Conservation (phyloP, 2,329 filamentous ascomycete species). For the Corynespora cassiicola region DNA sequence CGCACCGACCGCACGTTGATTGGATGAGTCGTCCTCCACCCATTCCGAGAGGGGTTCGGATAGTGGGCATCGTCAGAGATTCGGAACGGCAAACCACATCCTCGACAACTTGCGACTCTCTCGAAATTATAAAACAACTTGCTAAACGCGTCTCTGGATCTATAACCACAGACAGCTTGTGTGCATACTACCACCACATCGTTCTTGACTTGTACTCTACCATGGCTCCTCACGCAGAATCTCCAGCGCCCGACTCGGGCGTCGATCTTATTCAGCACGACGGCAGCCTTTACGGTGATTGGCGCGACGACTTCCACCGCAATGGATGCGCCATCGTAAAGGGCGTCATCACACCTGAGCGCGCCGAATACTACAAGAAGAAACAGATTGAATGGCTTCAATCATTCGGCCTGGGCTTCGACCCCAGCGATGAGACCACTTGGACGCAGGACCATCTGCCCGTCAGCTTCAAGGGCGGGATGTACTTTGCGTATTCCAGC, state of each 20-base stretch:
- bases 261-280: constrained; percentile 22
- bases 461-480: constrained; percentile 51
- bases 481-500: constrained; percentile 49
- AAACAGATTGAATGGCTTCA: constrained; percentile 53
- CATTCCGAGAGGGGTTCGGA: too few relatives aligned
- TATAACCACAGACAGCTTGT: too few relatives aligned
- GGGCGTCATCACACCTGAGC: constrained; percentile 45
- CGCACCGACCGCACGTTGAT: too few relatives aligned
- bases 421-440: constrained; percentile 40
- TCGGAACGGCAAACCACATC: background rate
- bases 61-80: too few relatives aligned
- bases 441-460: constrained; percentile 48
- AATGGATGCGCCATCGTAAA: constrained; percentile 53
- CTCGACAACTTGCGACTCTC: too few relatives aligned
- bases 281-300: constrained; percentile 30
- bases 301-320: constrained; percentile 52
- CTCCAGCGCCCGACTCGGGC: constrained; percentile 19
- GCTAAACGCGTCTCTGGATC: too few relatives aligned
- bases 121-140: too few relatives aligned
- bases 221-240: constrained; percentile 25
- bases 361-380: constrained; percentile 48
- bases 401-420: constrained; percentile 50
- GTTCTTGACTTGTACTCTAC: background rate
- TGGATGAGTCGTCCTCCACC: too few relatives aligned
- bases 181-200: too few relatives aligned